Evolutionary conservation across 140 eudicot genomes (phyloP), one percentile per base, ranked within the genome.

Genomic region (Bidens hawaiensis): DNA sequence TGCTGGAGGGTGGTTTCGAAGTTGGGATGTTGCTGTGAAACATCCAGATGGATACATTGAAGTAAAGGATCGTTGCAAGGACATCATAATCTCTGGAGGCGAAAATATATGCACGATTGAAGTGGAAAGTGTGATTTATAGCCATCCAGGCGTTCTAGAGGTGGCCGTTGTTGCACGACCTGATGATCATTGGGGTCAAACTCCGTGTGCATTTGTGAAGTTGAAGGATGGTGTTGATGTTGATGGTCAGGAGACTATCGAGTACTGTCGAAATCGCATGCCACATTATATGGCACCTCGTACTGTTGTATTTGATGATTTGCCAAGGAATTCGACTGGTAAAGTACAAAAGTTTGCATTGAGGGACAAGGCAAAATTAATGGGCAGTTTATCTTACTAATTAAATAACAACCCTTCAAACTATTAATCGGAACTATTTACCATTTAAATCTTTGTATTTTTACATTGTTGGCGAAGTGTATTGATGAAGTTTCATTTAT

Each of bases 121-220:
- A 45, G 85, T 79, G 0, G 85, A 79, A 48, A 64, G 63, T 5
- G 81, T 65, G 12, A 15, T 75, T 60, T 75, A 71, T 62, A 22
- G 57, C 4, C 81, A 75, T 40, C 75, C 78, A 4, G 78, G 43
- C 1, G 78, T 79, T 26, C 45, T 50, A 0, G 81, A 79, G 58
- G 85, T 76, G 3, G 85, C 81, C 1, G 81, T 79, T 5, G 85
- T 79, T 34, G 85, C 72, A 3, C 60, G 78, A 1, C 75, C 85
- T 0, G 76, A 79, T 33, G 60, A 72, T 26, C 76, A 65, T 26
- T 79, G 85, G 81, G 85, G 85, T 6, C 59, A 79, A 45, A 75
- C 75, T 13, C 78, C 78, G 0, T 79, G 84, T 61, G 85, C 85
- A 1, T 79, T 79, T 26, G 85, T 79, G 64, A 72, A 62, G 72